Evolutionary conservation across 2,329 filamentous ascomycete species (phyloP), one percentile per base, ranked within the genome.

Genomic region (Beauveria varroae): DNA sequence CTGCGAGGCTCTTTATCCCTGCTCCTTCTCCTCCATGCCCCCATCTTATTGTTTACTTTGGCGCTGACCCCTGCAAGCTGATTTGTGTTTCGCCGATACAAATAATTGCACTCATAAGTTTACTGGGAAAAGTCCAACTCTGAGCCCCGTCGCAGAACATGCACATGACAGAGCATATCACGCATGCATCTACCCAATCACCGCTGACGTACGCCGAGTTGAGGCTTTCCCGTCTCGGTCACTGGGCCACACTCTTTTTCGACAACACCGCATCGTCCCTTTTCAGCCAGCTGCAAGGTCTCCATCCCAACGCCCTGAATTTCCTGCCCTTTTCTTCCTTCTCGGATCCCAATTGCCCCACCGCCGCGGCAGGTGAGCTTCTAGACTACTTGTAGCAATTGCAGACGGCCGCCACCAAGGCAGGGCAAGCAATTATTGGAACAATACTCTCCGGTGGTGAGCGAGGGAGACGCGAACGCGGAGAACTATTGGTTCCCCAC

Each of bases 31-130:
- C 22, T 51, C 22, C 24, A 14, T 51, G 14, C 26, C 50, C 43
- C 43, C 28, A 22, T 43, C 16, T 9, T 40, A 51, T 62, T 62
- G 60, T 62, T 62, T 62, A 62, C 60, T 62, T 62, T 58, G 60
- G n/a, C 60, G 59, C 59, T 54, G 26, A 54, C 60, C 54, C 60
- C 60, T 58, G 16, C 34, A 37, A 37, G 34, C 34, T 37, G 34
- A 37, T 14, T 37, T 37, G 34, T 37, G 34, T 37, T 37, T 37
- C 5, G 34, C 16, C 16, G 34, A 37, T 37, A 37, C 34, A 16
- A 37, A 12, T 14, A 37, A 37, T 5, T 37, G 34, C 12, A 12
- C 12, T 34, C 5, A 16, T 5, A 6, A 37, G 34, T 16, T 37
- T 6, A 37, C 34, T 37, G 34, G 34, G 34, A 34, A n/a, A 34